Evolutionary conservation across 176 grass and related monocot genomes (phyloP).

Genomic region (Juncus effusus): DNA sequence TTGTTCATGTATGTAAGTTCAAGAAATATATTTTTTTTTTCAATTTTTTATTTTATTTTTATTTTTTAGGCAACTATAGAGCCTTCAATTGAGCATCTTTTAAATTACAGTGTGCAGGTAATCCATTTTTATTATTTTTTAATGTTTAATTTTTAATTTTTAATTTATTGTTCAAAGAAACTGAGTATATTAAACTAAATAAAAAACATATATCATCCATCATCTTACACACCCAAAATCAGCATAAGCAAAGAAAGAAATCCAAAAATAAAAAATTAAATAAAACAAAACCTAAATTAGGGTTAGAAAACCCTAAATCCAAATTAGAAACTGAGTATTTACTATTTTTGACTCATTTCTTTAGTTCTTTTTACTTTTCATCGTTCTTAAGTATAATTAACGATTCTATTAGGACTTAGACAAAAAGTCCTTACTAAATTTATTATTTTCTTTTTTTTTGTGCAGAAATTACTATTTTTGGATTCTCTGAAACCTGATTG

Average conservation of each 20-base stretch:
- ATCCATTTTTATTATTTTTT: background rate
- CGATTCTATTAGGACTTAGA: background rate
- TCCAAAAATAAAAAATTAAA: too few species aligned
- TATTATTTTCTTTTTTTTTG: constrained; percentile 18
- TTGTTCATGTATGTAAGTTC: background rate
- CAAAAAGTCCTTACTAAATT: background rate
- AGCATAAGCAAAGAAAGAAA: too few species aligned
- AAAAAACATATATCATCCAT: too few species aligned
- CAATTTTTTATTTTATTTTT: constrained; percentile 1
- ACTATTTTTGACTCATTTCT: too few species aligned
- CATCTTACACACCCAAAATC: too few species aligned
- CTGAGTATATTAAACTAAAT: too few species aligned
- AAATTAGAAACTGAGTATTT: too few species aligned
- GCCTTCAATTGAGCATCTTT: constrained; percentile 64
- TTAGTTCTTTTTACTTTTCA: too few species aligned
- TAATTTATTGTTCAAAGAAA: background rate
- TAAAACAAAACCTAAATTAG: too few species aligned
- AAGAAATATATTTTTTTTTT: constrained; percentile 6
- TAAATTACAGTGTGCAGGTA: constrained; percentile 75
- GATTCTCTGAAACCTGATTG: constrained; percentile 40
- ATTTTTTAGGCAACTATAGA: constrained; percentile 49
- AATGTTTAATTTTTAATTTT: background rate
- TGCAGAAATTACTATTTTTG: constrained; percentile 81
- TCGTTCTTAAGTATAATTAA: background rate
- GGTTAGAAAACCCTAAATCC: too few species aligned